Evolutionary conservation across 1,139 yeast genomes (phyloP).

Genomic region (Saccharomyces uvarum): DNA sequence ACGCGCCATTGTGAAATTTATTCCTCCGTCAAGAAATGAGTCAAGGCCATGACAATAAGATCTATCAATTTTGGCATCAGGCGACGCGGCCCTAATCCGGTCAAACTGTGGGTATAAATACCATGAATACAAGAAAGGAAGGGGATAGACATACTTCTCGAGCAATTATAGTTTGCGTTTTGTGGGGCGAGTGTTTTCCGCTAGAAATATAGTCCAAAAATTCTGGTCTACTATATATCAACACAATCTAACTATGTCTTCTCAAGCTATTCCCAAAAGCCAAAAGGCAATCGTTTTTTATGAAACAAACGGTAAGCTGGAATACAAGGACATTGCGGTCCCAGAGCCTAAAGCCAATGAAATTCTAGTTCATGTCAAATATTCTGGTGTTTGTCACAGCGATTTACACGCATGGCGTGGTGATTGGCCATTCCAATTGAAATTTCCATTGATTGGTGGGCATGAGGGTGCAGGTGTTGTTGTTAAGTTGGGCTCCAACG

Average conservation of each 20-base stretch:
- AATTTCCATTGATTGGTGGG: slow-evolving; percentile 72
- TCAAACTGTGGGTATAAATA: neutral
- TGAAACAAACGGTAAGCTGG: slow-evolving; percentile 56
- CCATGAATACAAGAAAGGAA: neutral
- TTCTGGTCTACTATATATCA: neutral
- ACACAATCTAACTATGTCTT: slow-evolving; percentile 12
- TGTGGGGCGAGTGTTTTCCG: no score
- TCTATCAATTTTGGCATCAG: neutral
- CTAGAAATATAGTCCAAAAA: neutral
- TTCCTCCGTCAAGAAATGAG: neutral
- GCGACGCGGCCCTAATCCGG: neutral
- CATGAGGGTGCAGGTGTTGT: slow-evolving; percentile 87
- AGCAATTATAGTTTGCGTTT: no score
- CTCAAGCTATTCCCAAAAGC: slow-evolving; percentile 41
- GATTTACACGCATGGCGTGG: slow-evolving; percentile 78
- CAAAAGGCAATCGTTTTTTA: slow-evolving; percentile 72
- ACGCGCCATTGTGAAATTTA: neutral
- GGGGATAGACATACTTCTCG: neutral
- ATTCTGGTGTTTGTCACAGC: slow-evolving; percentile 76
- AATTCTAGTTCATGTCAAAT: slow-evolving; percentile 57
- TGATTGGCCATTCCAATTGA: slow-evolving; percentile 53
- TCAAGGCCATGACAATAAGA: neutral
- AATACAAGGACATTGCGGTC: slow-evolving; percentile 57
- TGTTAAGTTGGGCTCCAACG: slow-evolving; percentile 62
- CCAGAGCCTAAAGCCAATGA: slow-evolving; percentile 65